A percentile compares a stretch with the other conserved stretches of the same genome.
Conservation (phyloP, 2,329 filamentous ascomycete species). For the Trichoderma sp. region DNA sequence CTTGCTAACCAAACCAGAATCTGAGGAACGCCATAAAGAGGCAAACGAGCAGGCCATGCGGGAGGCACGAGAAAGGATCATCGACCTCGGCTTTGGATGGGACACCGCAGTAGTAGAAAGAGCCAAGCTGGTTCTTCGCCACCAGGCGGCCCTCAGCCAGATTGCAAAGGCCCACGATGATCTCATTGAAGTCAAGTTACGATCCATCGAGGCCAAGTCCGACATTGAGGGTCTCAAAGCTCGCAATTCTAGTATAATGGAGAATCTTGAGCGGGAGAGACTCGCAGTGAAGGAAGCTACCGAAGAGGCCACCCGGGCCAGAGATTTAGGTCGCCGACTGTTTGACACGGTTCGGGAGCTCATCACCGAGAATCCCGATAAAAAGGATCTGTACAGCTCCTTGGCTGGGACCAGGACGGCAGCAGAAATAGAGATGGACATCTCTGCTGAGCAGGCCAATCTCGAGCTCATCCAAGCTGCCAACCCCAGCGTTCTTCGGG, state of each 20-base stretch:
- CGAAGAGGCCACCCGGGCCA: constrained; percentile 37
- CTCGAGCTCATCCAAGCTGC: constrained; percentile 78
- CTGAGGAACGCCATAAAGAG: constrained; percentile 34
- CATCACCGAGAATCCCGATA: constrained; percentile 38
- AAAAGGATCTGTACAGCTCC: constrained; percentile 40
- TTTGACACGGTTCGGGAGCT: constrained; percentile 39
- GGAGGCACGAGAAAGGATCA: constrained; percentile 39
- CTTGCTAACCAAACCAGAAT: constrained; percentile 31
- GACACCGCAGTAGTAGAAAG: constrained; percentile 56
- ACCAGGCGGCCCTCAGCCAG: constrained; percentile 57
- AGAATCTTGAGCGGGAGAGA: constrained; percentile 47
- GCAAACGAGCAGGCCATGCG: constrained; percentile 33
- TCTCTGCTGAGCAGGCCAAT: constrained; percentile 69
- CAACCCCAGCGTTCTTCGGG: constrained; percentile 69
- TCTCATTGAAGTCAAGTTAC: constrained; percentile 66
- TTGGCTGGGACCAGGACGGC: constrained; percentile 49
- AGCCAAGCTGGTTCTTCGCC: constrained; percentile 49
- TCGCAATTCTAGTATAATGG: constrained; percentile 59
- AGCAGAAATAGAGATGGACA: constrained; percentile 68
- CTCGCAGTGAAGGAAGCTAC: constrained; percentile 35
- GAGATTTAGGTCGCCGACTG: constrained; percentile 34
- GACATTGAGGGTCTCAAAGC: constrained; percentile 68
- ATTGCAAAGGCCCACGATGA: constrained; percentile 61
- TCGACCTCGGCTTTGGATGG: constrained; percentile 50
- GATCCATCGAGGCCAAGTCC: constrained; percentile 75